These are phyloP conservation scores for Phytopythium mirpurense DNA, from an alignment of 352 stramenopile genomes.

Conservation along the genomic window DNA sequence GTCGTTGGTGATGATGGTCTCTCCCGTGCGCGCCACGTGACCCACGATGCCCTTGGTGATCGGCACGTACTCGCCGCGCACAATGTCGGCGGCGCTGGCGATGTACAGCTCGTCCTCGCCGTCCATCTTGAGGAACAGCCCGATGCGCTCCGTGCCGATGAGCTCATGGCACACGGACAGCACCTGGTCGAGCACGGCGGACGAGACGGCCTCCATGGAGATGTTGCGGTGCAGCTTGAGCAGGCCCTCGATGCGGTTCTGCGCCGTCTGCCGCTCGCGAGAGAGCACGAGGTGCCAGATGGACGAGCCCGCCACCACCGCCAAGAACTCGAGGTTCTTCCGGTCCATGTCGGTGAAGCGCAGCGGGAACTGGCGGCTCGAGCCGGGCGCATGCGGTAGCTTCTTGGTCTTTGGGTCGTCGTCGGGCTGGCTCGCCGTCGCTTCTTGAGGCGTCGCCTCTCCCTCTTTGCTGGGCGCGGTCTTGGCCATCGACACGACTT, in stretches of 20 bases:
- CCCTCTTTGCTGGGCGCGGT: not conserved
- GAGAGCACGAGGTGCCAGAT: constrained; percentile 69
- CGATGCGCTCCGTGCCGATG: constrained; percentile 56
- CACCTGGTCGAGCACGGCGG: constrained; percentile 51
- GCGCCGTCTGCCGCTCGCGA: constrained; percentile 53
- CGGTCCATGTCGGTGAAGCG: constrained; percentile 41
- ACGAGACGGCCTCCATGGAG: constrained; percentile 60
- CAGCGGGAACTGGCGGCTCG: not conserved
- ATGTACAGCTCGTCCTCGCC: constrained; percentile 70
- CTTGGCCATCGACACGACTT: constrained; percentile 25
- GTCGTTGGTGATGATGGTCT: constrained; percentile 68
- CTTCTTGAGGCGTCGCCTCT: too few species aligned
- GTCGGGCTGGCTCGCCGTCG: too few species aligned
- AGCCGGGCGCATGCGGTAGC: not conserved
- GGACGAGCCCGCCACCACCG: constrained; percentile 46
- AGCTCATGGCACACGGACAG: constrained; percentile 70
- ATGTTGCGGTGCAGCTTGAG: constrained; percentile 71
- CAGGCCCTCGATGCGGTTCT: constrained; percentile 63
- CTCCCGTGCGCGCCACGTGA: constrained; percentile 54
- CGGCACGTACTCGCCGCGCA: constrained; percentile 60
- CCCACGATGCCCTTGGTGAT: constrained; percentile 68
- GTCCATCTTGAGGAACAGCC: constrained; percentile 65
- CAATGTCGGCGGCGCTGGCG: constrained; percentile 46
- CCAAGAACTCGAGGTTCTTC: constrained; percentile 48
- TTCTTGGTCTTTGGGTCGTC: not conserved